Evolutionary conservation across 2,329 filamentous ascomycete genomes (phyloP).

Genomic region (Epichloe scottii): DNA sequence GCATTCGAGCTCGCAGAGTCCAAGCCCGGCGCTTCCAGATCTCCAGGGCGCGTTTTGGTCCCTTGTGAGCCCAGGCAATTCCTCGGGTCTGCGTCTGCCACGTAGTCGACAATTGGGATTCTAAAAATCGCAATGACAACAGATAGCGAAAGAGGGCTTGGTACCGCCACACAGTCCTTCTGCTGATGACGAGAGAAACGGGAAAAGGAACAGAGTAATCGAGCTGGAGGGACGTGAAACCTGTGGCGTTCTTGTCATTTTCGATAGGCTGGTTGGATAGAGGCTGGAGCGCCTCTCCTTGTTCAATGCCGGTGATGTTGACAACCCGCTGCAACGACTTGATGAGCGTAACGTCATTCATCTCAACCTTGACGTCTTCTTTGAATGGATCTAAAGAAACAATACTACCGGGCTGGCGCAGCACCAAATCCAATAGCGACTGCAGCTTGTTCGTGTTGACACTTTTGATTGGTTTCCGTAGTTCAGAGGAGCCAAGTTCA

Average conservation of each 20-base stretch:
- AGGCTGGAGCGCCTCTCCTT: slow-evolving; percentile 69
- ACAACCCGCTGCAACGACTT: slow-evolving; percentile 94
- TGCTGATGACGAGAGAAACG: slow-evolving; percentile 85
- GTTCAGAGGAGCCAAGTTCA: slow-evolving; percentile 76
- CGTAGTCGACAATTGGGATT: slow-evolving; percentile 71
- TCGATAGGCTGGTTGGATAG: slow-evolving; percentile 57
- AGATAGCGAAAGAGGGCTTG: slow-evolving; percentile 93
- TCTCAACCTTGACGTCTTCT: slow-evolving; percentile 93
- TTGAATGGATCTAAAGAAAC: slow-evolving; percentile 95
- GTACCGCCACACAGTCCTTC: slow-evolving; percentile 94
- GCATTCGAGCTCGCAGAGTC: slow-evolving; percentile 85
- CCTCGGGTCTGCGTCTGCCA: slow-evolving; percentile 86
- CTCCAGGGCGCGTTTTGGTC: slow-evolving; percentile 61
- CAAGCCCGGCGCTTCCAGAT: slow-evolving; percentile 88
- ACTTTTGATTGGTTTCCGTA: slow-evolving; percentile 75
- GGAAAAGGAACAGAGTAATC: slow-evolving; percentile 94
- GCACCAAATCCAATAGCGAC: slow-evolving; percentile 84
- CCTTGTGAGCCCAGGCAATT: slow-evolving; percentile 70
- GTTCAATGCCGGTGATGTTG: slow-evolving; percentile 89
- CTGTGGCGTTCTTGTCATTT: slow-evolving; percentile 74
- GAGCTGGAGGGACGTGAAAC: slow-evolving; percentile 85
- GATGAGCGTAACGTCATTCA: slow-evolving; percentile 88
- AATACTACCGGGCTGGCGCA: slow-evolving; percentile 91
- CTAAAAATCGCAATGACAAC: slow-evolving; percentile 76
- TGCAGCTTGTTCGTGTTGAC: slow-evolving; percentile 92